Base-by-base conservation (phyloP, 306 rosid genomes). In the Cyamopsis tetragonoloba region DNA sequence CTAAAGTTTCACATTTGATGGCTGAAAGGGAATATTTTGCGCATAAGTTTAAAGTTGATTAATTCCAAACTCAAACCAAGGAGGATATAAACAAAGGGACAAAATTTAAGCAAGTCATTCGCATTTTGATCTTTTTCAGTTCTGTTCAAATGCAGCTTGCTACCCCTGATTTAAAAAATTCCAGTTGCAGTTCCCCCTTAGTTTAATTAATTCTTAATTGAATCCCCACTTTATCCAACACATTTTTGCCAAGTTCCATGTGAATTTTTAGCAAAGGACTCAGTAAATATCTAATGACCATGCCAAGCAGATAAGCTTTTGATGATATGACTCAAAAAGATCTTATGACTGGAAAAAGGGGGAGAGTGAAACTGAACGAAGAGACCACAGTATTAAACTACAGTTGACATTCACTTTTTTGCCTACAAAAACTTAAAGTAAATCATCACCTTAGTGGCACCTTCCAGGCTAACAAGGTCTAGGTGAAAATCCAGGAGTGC, bases 401-500 rank as follows among this genome's bases (percentile, higher is more conserved):
- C 46, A 37, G 28, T 75, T 19, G 63, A 50, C 4, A 62, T 20
- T 56, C 3, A 1, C n/a, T 5, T 31, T 37, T 54, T 48, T 14
- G 26, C 32, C 42, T 42, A 63, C 19, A 37, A 63, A 46, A 58
- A 41, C 61, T 54, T 32, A 61, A 71, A 72, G 59, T 31, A 62
- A 39, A 66, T 53, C 49, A 34, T 28, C 70, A 95, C 99, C 97
- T 95, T 95, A 39, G 97, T 74, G 37, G 96, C 84, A 77, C 81
- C 75, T 79, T 95, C 99, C 76, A 91, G 67, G 79, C 89, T 91
- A 59, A 79, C 79, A 79, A 95, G 91, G 72, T 95, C 96, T 75
- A 51, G 62, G 76, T 88, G 91, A 83, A 95, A 88, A 78, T 87
- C 92, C 79, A 95, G 95, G 53, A 95, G 97, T 76, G 81, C 83